phyloP scores from a whole-genome alignment of 2,329 filamentous ascomycete species.

The Magnaporthiopsis rhizophila region DNA sequence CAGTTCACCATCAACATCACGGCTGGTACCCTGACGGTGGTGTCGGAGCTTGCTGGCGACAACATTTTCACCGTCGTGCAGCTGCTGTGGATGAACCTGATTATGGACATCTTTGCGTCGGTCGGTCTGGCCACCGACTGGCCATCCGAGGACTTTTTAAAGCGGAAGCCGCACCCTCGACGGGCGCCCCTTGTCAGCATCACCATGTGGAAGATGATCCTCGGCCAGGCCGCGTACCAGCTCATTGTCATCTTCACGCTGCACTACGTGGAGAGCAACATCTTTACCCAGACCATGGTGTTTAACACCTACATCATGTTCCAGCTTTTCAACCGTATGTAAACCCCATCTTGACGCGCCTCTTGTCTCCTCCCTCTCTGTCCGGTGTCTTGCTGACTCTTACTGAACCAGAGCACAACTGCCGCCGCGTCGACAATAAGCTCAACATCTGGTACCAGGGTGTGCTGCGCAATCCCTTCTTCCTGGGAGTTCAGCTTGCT shows the following conservation, averaged over 20 bases:
- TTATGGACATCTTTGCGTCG: slow-evolving; percentile 56
- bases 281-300: slow-evolving; percentile 57
- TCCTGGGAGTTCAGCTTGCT: slow-evolving; percentile 57
- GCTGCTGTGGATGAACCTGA: slow-evolving; percentile 55
- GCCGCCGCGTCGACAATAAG: slow-evolving; percentile 72
- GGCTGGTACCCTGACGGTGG: slow-evolving; percentile 50
- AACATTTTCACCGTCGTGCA: slow-evolving; percentile 53
- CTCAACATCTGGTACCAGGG: slow-evolving; percentile 74
- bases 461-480: slow-evolving; percentile 67
- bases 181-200: slow-evolving; percentile 44
- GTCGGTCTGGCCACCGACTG: slow-evolving; percentile 44
- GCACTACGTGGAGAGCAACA: slow-evolving; percentile 34
- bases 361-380: slow-evolving; percentile 50
- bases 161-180: slow-evolving; percentile 26
- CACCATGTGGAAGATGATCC: slow-evolving; percentile 80
- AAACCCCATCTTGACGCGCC: slow-evolving; percentile 49
- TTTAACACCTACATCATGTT: slow-evolving; percentile 88
- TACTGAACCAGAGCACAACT: slow-evolving; percentile 54
- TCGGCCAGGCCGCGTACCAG: slow-evolving; percentile 66
- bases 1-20: slow-evolving; percentile 58
- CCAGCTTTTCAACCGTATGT: slow-evolving; percentile 66
- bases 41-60: slow-evolving; percentile 46
- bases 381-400: slow-evolving; percentile 24
- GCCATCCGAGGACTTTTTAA: slow-evolving; percentile 33
- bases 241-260: slow-evolving; percentile 56